Evolutionary conservation across 2,329 filamentous ascomycete species (phyloP).

Genomic region (Scedosporium apiospermum): DNA sequence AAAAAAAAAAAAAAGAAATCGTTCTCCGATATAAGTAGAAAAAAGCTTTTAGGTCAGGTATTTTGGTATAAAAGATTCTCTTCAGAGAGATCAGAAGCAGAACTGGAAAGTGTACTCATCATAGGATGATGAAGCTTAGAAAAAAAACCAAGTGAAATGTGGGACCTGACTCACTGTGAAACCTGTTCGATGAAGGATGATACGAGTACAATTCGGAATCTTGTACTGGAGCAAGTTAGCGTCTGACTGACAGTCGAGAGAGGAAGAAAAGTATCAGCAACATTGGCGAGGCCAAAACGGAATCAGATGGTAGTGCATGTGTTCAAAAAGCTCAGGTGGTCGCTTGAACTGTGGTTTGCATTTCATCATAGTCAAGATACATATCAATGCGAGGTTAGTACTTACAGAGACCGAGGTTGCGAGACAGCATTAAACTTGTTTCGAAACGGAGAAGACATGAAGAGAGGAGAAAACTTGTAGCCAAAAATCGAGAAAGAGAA

Average conservation of each 20-base stretch:
- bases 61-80: slow-evolving; percentile 50
- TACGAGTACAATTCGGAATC: no score
- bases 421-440: no score
- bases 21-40: background rate
- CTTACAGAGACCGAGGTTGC: slow-evolving; percentile 7
- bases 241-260: background rate
- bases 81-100: slow-evolving; percentile 65
- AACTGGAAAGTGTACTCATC: slow-evolving; percentile 63
- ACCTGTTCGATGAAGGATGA: no score
- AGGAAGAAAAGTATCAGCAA: slow-evolving; percentile 5
- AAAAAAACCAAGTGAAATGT: slow-evolving; percentile 6
- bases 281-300: no score
- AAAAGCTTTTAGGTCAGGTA: background rate
- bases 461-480: no score
- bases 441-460: no score
- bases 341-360: slow-evolving; percentile 4
- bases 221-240: background rate
- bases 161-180: no score
- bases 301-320: slow-evolving; percentile 72
- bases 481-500: no score
- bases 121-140: slow-evolving; percentile 17
- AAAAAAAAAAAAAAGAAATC: background rate
- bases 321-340: slow-evolving; percentile 27
- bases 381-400: background rate
- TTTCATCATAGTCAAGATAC: background rate